Conservation (phyloP, 2,329 filamentous ascomycete species). For the Stenocarpella maydis region DNA sequence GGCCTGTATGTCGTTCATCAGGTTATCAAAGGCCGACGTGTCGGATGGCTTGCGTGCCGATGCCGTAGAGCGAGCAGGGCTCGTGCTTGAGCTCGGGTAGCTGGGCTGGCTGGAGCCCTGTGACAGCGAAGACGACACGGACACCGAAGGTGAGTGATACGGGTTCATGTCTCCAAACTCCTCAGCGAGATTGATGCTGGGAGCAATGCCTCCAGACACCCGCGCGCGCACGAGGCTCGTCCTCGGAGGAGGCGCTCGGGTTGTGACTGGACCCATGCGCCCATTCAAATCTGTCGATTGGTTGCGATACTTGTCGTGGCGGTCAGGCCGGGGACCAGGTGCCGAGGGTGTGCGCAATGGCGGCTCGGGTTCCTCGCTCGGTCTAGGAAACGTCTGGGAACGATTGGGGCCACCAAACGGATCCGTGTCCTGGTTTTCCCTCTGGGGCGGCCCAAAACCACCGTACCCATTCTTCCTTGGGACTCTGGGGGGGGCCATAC, state of each 20-base stretch:
- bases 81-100: conserved; percentile 68
- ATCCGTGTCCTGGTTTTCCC: conserved; percentile 47
- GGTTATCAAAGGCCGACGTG: conserved; percentile 55
- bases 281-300: conserved; percentile 38
- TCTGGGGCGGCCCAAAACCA: conserved; percentile 61
- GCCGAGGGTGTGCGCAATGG: conserved; percentile 58
- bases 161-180: conserved; percentile 70
- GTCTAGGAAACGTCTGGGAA: conserved; percentile 62
- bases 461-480: conserved; percentile 64
- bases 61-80: conserved; percentile 56
- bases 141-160: conserved; percentile 71
- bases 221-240: conserved; percentile 55
- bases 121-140: conserved; percentile 71
- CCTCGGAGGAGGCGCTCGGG: conserved; percentile 61
- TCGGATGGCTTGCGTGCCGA: conserved; percentile 52
- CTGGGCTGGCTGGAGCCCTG: conserved; percentile 52
- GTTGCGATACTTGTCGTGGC: conserved; percentile 45
- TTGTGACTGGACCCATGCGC: conserved; percentile 56
- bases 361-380: conserved; percentile 47
- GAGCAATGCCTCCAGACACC: conserved; percentile 49
- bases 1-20: conserved; percentile 65
- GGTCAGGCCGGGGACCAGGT: conserved; percentile 53
- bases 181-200: conserved; percentile 62
- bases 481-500: conserved; percentile 48
- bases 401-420: conserved; percentile 51